Conservation (phyloP, 2,329 filamentous ascomycete species). For the Cladosporium sp. region DNA sequence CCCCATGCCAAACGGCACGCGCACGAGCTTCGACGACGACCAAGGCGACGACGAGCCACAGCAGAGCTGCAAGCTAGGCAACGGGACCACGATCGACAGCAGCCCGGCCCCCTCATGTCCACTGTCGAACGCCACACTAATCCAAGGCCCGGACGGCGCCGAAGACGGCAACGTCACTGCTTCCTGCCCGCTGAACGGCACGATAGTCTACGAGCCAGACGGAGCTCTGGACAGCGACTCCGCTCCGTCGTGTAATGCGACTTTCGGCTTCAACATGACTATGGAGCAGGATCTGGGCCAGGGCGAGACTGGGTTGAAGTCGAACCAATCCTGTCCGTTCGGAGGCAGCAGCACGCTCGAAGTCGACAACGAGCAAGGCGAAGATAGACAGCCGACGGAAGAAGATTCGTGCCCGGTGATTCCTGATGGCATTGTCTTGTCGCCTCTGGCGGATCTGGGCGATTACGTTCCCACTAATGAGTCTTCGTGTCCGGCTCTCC, state of each 20-base stretch:
- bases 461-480: background rate
- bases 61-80: background rate
- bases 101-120: background rate
- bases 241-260: background rate
- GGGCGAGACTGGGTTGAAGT: background rate
- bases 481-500: background rate
- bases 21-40: constrained; percentile 8
- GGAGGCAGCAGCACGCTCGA: background rate
- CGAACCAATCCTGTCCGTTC: background rate
- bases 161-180: constrained; percentile 12
- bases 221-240: background rate
- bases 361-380: constrained; percentile 12
- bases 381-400: constrained; percentile 1
- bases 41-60: constrained; percentile 8
- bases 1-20: constrained; percentile 8
- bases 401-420: background rate
- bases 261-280: background rate
- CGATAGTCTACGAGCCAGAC: background rate
- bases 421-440: background rate
- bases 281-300: background rate
- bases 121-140: constrained; percentile 4
- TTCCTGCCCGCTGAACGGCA: background rate
- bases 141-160: constrained; percentile 9
- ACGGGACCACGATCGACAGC: background rate
- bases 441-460: background rate